Base-by-base conservation (phyloP, 1,284 basidiomycete genomes). In the Phylloboletellus chloephorus region DNA sequence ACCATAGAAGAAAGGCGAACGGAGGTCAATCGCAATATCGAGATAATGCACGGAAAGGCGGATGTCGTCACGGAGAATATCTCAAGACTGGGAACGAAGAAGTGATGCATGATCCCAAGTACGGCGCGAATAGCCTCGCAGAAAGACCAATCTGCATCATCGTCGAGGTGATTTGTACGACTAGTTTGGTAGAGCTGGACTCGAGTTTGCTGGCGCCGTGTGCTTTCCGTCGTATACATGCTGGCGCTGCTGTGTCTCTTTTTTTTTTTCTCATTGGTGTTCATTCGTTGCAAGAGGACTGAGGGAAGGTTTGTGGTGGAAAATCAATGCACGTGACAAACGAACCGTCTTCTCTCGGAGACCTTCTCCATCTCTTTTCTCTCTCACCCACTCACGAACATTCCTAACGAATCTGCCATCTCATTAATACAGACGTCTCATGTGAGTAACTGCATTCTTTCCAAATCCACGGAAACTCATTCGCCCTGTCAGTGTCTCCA, bases 261-360 rank as follows among this genome's bases (percentile, higher is more conserved):
- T n/a, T n/a, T n/a, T n/a, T n/a, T n/a, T n/a, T n/a, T n/a, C n/a
- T n/a, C n/a, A n/a, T n/a, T n/a, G n/a, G n/a, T n/a, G n/a, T n/a
- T n/a, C n/a, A n/a, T n/a, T n/a, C n/a, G n/a, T n/a, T n/a, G n/a
- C n/a, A n/a, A n/a, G n/a, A n/a, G n/a, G n/a, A n/a, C n/a, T n/a
- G n/a, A n/a, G 23, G 10, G 23, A 6, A 24, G 26, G 26, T 13
- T 28, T 6, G 26, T 28, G 11, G 12, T 28, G 17, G 8, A 40
- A 60, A 62, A 31, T 62, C 51, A 62, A 56, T 44, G 15, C 58
- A 64, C 58, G 58, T 60, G 58, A 60, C 48, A 53, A 56, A 39
- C 34, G 58, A 60, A 60, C 58, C 58, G 60, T 52, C 61, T 50
- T 50, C 29, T 42, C 31, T 36, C n/a, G 39, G 55, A 48, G 40